Evolutionary conservation across 2,329 filamentous ascomycete genomes (phyloP).

Genomic region (Aspergillus pseudoviridinutans): DNA sequence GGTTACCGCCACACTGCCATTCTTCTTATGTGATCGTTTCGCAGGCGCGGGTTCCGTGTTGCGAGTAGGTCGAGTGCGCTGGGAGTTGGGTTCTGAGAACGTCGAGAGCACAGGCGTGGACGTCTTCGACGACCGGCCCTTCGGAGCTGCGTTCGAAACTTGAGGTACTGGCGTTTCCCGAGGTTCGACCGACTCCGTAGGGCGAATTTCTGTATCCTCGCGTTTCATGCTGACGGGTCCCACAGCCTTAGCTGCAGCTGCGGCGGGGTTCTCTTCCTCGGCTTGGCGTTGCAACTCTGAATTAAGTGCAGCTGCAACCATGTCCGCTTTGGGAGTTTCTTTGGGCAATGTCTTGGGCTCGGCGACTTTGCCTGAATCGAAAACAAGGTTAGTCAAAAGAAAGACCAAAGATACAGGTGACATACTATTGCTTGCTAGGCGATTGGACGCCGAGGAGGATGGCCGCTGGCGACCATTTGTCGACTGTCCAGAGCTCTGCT

Average conservation of each 20-base stretch:
- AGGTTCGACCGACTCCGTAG: conserved; percentile 30
- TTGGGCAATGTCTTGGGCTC: conserved; percentile 56
- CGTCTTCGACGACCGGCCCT: conserved; percentile 39
- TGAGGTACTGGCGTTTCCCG: conserved; percentile 25
- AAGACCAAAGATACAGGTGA: conserved; percentile 29
- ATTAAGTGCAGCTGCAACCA: conserved; percentile 29
- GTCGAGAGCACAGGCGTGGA: conserved; percentile 38
- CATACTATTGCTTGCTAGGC: conserved; percentile 51
- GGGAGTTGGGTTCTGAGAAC: conserved; percentile 31
- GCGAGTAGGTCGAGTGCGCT: conserved; percentile 33
- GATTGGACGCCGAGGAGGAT: conserved; percentile 59
- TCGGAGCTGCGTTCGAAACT: conserved; percentile 15
- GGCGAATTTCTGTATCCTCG: conserved; percentile 33
- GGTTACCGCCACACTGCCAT: conserved; percentile 19
- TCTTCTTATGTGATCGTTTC: conserved; percentile 37
- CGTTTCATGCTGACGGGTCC: conserved; percentile 27
- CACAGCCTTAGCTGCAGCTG: conserved; percentile 11
- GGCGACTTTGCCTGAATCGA: conserved; percentile 28
- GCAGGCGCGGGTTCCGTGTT: conserved; percentile 29
- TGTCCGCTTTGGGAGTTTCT: conserved; percentile 34
- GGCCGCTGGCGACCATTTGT: conserved; percentile 54
- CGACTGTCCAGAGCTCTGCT: conserved; percentile 70
- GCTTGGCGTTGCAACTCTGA: conserved; percentile 29
- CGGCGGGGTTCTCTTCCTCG: conserved; percentile 20
- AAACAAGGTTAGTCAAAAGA: conserved; percentile 19